Base-by-base conservation (phyloP, 2,329 filamentous ascomycete genomes). In the Gaeumannomyces tritici region DNA sequence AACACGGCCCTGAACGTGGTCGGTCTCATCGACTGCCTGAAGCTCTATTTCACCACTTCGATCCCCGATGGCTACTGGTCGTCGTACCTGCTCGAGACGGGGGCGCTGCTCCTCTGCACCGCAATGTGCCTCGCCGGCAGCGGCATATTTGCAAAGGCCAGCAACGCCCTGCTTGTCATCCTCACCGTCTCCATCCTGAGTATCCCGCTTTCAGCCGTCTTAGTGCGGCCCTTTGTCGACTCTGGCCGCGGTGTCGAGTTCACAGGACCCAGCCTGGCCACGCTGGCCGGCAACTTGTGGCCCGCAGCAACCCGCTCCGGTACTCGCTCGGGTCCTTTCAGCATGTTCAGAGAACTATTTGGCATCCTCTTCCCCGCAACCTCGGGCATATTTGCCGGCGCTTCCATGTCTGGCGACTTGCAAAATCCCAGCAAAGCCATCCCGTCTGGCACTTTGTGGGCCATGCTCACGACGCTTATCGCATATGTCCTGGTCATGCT, bases 1-100 rank as follows among this genome's bases (percentile, higher is more conserved):
- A 96, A 93, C 71, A 92, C 91, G 1, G 89, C 89, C 51, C 84
- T 96, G 80, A 96, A 96, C 70, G 85, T 93, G 28, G 90, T 96
- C 56, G 91, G 91, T 77, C 79, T 96, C 57, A 84, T 96, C 66
- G 89, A 95, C 74, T 96, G 90, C 69, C 80, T 96, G 63, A 85
- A 85, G 61, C 82, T 93, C 65, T 93, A 92, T 68, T 84, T 93
- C 69, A 89, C 88, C 2, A 71, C 78, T 24, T 78, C 83, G 59
- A 80, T 96, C 42, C 85, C 86, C 0, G 82, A 89, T 67, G 86
- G 86, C 15, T 89, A 88, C 70, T 93, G 90, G 89, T 87, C 83
- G 76, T 80, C 85, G 61, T 96, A 96, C 70, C 80, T 89, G 2
- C 87, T 91, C 76, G 83, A 89, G 65, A 93, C 90, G 0, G 76